Evolutionary conservation across 2,329 filamentous ascomycete species (phyloP), one percentile per base, ranked within the genome.

Genomic region (Aspergillus ruber): DNA sequence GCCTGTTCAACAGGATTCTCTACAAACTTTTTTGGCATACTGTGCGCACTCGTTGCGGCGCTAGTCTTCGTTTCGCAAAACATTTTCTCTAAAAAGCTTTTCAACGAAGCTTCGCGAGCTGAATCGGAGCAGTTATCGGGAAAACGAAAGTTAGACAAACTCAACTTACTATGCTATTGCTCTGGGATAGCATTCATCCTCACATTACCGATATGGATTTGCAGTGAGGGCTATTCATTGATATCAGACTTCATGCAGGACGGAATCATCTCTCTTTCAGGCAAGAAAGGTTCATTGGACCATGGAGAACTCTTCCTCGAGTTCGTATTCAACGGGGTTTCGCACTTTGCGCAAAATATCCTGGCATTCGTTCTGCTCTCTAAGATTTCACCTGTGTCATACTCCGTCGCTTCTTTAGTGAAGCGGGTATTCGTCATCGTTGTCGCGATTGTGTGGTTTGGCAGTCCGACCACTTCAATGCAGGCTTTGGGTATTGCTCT

Each of bases 351-450:
- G 13, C 93, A 98, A 63, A 96, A 95, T 63, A 94, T 98, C 45
- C 79, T 98, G 46, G 93, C 93, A 0, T 98, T 98, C 64, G 77
- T 95, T 18, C 77, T 98, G 5, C 76, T 98, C 6, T 95, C 90
- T 46, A 86, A 95, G 74, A 86, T 97, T 10, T 95, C 90, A 0
- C 93, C 93, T 0, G 93, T 98, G 33, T 97, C 93, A 0, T 98
- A 98, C 73, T 95, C 89, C 0, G 91, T 98, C 33, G 93, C 93
- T 32, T 94, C 87, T 48, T 76, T 98, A 52, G 93, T 98, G 70
- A 98, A 98, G 73, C 86, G 93, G 43, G 93, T 98, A 10, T 96
- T 95, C 63, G 91, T 98, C 61, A 95, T 98, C 59, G 81, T 93
- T 50, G 86, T 95, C 58, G 90, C 93, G 6, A 91, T 98, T 52